Conservation (phyloP, 2,329 filamentous ascomycete species). For the Cytospora piceicola region DNA sequence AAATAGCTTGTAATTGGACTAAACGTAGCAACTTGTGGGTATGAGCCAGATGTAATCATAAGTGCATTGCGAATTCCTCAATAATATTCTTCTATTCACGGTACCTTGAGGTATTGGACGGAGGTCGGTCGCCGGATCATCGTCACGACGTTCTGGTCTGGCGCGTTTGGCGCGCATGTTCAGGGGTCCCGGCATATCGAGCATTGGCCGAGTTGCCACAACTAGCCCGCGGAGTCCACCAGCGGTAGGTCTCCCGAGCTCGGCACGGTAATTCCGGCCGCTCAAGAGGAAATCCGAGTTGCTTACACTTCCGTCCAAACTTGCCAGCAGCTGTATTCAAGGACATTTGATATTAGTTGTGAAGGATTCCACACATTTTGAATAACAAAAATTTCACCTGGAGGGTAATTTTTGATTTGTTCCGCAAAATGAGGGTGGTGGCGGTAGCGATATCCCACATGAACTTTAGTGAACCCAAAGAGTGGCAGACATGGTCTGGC, state of each 20-base stretch:
- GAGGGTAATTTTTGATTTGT: background rate
- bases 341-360: background rate
- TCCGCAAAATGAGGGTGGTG: background rate
- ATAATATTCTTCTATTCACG: slow-evolving; percentile 1
- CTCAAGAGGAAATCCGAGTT: background rate
- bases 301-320: no score
- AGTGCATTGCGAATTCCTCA: background rate
- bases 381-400: background rate
- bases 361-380: no score
- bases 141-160: slow-evolving; percentile 20
- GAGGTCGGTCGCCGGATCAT: slow-evolving; percentile 12
- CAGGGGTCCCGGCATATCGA: slow-evolving; percentile 19
- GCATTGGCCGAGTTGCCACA: slow-evolving; percentile 20
- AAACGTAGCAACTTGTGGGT: background rate
- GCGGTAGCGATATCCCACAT: background rate
- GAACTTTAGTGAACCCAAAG: background rate
- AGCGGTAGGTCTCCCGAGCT: background rate
- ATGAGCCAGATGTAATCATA: background rate
- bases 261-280: background rate
- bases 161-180: slow-evolving; percentile 22
- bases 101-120: slow-evolving; percentile 12
- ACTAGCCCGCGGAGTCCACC: background rate
- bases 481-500: background rate
- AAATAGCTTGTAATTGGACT: background rate
- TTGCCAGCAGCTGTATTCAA: background rate